A percentile compares a stretch with the other conserved stretches of the same genome.
These are phyloP conservation scores for Cadophora sp. DNA, from an alignment of 2,329 filamentous ascomycete genomes.

Conservation along the genomic window DNA sequence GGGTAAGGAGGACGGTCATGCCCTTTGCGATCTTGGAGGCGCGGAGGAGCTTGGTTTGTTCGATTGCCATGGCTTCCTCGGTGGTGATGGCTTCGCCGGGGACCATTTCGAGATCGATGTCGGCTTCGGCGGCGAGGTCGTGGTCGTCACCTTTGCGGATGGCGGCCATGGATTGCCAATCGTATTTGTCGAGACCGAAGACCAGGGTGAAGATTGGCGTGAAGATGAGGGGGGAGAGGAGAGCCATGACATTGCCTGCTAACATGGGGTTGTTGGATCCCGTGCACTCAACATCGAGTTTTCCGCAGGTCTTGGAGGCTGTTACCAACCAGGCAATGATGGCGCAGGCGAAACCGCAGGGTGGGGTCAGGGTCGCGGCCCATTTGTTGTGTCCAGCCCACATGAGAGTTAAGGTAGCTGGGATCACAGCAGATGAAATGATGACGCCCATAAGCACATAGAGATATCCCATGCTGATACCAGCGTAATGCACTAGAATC, in stretches of 20 bases:
- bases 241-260: constrained; percentile 82
- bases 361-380: constrained; percentile 73
- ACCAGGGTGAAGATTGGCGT: constrained; percentile 76
- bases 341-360: constrained; percentile 71
- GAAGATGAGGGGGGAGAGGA: constrained; percentile 78
- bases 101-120: constrained; percentile 70
- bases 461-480: constrained; percentile 85
- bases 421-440: constrained; percentile 84
- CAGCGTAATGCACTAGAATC: constrained; percentile 52
- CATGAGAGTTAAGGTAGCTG: constrained; percentile 78
- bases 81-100: constrained; percentile 53
- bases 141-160: constrained; percentile 83
- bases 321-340: constrained; percentile 82
- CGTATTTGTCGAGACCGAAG: constrained; percentile 73
- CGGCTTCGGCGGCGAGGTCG: constrained; percentile 68
- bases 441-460: constrained; percentile 93
- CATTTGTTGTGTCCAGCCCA: constrained; percentile 83
- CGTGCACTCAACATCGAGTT: constrained; percentile 74
- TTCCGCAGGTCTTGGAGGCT: constrained; percentile 71
- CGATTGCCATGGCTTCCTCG: constrained; percentile 49
- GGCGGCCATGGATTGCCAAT: constrained; percentile 82
- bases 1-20: constrained; percentile 66
- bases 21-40: constrained; percentile 57
- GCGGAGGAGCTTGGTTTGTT: constrained; percentile 56
- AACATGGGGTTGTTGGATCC: constrained; percentile 90